A percentile compares a stretch with the other conserved stretches of the same genome.
Conservation (phyloP, 73 alveolate species). For the Paramecium sexaurelia region DNA sequence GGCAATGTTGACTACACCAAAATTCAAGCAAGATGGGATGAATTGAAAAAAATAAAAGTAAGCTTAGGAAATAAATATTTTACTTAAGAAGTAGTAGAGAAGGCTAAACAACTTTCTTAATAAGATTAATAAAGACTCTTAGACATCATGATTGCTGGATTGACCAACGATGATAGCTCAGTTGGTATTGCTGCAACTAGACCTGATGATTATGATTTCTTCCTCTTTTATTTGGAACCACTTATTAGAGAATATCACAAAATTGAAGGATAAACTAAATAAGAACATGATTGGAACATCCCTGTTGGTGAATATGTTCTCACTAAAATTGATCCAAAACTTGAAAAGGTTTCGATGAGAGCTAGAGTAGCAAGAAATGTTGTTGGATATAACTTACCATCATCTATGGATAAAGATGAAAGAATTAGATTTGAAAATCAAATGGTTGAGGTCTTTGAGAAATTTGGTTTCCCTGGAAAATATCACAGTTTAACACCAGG, state of each 20-base stretch:
- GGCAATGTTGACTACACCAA: not conserved
- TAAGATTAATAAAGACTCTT: not conserved
- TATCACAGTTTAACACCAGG: slow-evolving; percentile 39
- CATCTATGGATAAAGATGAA: slow-evolving; percentile 25
- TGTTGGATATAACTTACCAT: not conserved
- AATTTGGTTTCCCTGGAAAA: slow-evolving; percentile 15
- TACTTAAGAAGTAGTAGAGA: not conserved
- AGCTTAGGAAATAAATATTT: not conserved
- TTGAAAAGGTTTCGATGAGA: slow-evolving; percentile 28
- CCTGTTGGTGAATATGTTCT: slow-evolving; percentile 28
- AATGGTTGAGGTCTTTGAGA: slow-evolving; percentile 11
- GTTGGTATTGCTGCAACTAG: slow-evolving; percentile 17
- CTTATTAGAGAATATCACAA: not conserved
- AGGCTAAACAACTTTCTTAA: not conserved
- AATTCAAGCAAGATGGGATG: slow-evolving; percentile 4
- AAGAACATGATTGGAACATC: slow-evolving; percentile 13
- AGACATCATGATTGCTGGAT: slow-evolving; percentile 11
- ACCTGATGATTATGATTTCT: slow-evolving; percentile 6
- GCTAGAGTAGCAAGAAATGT: slow-evolving; percentile 35
- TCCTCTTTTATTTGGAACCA: not conserved
- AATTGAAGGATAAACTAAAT: not conserved
- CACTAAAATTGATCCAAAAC: not conserved
- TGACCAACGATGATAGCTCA: slow-evolving; percentile 7
- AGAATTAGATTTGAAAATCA: not conserved
- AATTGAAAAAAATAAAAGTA: not conserved